These are phyloP conservation scores for Comarum palustre DNA, from an alignment of 306 rosid species.

Conservation along the genomic window DNA sequence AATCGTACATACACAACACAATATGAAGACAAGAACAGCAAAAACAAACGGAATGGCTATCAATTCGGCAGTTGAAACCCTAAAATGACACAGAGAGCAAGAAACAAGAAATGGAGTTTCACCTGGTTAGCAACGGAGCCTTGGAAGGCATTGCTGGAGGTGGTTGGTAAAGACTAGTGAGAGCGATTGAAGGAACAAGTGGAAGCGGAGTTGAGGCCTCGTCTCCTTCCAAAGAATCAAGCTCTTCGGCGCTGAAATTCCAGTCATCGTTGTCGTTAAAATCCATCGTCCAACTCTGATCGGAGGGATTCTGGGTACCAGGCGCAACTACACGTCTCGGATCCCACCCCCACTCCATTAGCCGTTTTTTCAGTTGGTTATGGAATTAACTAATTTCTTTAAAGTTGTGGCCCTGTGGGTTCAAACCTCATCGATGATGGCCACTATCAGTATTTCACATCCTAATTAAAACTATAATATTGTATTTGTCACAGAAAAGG, in stretches of 20 bases:
- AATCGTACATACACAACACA: neutral
- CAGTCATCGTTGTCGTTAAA: conserved; percentile 53
- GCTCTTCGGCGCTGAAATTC: conserved; percentile 71
- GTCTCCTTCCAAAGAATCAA: conserved; percentile 81
- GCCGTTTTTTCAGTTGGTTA: too few species aligned
- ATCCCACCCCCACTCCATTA: too few species aligned
- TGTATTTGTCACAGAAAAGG: too few species aligned
- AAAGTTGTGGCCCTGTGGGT: too few species aligned
- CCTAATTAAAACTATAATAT: too few species aligned
- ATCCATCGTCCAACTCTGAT: conserved; percentile 41
- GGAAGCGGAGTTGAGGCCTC: conserved; percentile 37
- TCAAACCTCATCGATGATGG: too few species aligned
- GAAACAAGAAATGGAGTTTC: neutral
- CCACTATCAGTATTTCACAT: too few species aligned
- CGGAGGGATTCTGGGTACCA: too few species aligned
- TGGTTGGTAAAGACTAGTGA: neutral
- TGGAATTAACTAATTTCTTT: too few species aligned
- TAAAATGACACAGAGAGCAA: neutral
- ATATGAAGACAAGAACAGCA: neutral
- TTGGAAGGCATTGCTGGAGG: conserved; percentile 9
- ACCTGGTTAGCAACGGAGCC: conserved; percentile 35
- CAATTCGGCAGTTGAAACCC: conserved; percentile 14
- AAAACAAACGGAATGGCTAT: neutral
- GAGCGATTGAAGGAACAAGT: conserved; percentile 2
- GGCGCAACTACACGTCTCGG: too few species aligned